phyloP scores from a whole-genome alignment of 495 filamentous ascomycete species.

The Sphaerosporella brunnea region DNA sequence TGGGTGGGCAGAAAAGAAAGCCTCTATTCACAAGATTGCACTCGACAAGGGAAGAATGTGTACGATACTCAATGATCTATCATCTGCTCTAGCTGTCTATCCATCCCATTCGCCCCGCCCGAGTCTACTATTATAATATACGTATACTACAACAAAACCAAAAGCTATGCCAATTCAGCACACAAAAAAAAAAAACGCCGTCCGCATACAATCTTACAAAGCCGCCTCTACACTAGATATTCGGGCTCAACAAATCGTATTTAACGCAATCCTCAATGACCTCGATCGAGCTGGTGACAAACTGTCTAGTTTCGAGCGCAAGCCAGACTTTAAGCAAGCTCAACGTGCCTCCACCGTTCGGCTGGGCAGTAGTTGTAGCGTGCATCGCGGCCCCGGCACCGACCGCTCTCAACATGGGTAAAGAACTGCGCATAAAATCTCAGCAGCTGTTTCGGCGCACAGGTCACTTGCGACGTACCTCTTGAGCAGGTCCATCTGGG shows the following conservation, averaged over 20 bases:
- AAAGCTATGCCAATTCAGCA: too few relatives aligned
- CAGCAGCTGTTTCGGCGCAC: slow-evolving; percentile 49
- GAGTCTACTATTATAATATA: too few relatives aligned
- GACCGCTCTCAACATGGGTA: slow-evolving; percentile 80
- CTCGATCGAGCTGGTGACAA: slow-evolving; percentile 74
- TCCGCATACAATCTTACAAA: neutral
- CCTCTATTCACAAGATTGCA: too few relatives aligned
- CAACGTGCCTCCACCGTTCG: slow-evolving; percentile 6
- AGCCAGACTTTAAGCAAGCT: slow-evolving; percentile 93
- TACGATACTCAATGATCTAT: too few relatives aligned
- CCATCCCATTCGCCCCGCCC: too few relatives aligned
- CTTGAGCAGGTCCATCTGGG: slow-evolving; percentile 71
- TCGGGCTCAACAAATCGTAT: slow-evolving; percentile 65
- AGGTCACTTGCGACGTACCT: slow-evolving; percentile 33
- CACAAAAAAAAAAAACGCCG: neutral
- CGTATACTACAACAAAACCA: too few relatives aligned
- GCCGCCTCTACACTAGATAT: slow-evolving; percentile 53
- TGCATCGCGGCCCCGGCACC: slow-evolving; percentile 45
- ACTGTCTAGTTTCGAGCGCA: slow-evolving; percentile 70
- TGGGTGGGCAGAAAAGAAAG: too few relatives aligned
- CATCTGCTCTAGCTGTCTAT: too few relatives aligned
- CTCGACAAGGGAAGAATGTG: too few relatives aligned
- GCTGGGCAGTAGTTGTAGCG: slow-evolving; percentile 40
- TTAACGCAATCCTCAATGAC: slow-evolving; percentile 73
- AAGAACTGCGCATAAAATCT: slow-evolving; percentile 43